Conservation (phyloP, 257 asterid species). For the Oldenlandia corymbosa region DNA sequence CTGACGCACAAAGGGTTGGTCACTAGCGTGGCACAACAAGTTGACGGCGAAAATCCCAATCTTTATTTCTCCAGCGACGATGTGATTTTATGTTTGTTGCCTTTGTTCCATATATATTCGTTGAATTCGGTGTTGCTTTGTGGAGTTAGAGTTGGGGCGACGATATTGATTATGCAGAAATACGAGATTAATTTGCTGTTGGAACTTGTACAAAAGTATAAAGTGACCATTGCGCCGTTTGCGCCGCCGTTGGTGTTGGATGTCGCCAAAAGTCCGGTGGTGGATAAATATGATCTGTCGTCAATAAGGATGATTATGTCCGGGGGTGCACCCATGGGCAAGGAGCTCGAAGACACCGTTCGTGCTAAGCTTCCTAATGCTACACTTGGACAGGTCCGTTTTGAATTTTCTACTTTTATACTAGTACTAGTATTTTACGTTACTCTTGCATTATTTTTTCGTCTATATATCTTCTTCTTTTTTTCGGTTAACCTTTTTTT, state of each 20-base stretch:
- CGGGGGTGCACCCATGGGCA: constrained; percentile 43
- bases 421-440: too few relatives aligned
- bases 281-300: constrained; percentile 25
- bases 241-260: constrained; percentile 37
- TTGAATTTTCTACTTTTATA: too few relatives aligned
- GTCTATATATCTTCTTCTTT: too few relatives aligned
- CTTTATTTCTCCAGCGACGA: constrained; percentile 28
- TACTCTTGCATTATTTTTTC: too few relatives aligned
- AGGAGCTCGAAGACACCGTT: constrained; percentile 35
- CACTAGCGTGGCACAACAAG: constrained; percentile 36
- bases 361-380: constrained; percentile 37
- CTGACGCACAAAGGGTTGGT: constrained; percentile 33
- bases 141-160: constrained; percentile 34
- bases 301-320: constrained; percentile 33
- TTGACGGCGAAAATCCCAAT: constrained; percentile 38
- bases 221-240: constrained; percentile 34
- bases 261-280: constrained; percentile 29
- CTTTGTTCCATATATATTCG: constrained; percentile 35
- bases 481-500: too few relatives aligned
- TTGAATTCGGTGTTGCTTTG: constrained; percentile 28
- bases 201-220: constrained; percentile 28
- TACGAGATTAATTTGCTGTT: constrained; percentile 26
- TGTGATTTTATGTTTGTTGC: constrained; percentile 35
- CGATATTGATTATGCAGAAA: constrained; percentile 33
- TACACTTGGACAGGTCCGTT: constrained; percentile 36